These are phyloP conservation scores for Flaveria linearis DNA, from an alignment of 129 eudicot species.

Conservation along the genomic window DNA sequence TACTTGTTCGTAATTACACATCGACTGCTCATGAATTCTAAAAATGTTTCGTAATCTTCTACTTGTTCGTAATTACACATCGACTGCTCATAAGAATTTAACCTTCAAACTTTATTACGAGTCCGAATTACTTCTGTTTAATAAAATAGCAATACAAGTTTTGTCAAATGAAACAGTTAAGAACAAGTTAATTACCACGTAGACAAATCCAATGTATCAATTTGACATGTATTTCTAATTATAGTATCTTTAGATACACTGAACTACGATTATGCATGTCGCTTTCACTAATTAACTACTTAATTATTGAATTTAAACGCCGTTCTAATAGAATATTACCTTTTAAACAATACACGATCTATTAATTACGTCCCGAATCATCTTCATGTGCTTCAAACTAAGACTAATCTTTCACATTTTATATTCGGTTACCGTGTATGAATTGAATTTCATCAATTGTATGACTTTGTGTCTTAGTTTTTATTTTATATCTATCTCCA, in stretches of 20 bases:
- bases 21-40: too few species aligned
- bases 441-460: neutral
- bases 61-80: too few species aligned
- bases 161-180: too few species aligned
- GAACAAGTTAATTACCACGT: neutral
- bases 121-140: too few species aligned
- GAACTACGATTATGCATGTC: conserved; percentile 37
- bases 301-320: neutral
- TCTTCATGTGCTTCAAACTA: neutral
- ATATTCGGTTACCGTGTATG: neutral
- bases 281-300: conserved; percentile 23
- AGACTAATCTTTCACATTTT: conserved; percentile 10
- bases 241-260: conserved; percentile 9
- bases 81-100: too few species aligned
- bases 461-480: neutral
- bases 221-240: conserved; percentile 1
- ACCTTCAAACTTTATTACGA: too few species aligned
- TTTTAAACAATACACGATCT: too few species aligned
- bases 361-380: conserved; percentile 2
- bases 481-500: neutral
- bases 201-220: neutral
- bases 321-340: neutral
- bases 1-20: too few species aligned
- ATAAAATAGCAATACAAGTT: too few species aligned
- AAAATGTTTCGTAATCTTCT: too few species aligned